These are phyloP conservation scores for Tylopilus vinaceipallidus DNA, from an alignment of 768 basidiomycete species.

Conservation along the genomic window DNA sequence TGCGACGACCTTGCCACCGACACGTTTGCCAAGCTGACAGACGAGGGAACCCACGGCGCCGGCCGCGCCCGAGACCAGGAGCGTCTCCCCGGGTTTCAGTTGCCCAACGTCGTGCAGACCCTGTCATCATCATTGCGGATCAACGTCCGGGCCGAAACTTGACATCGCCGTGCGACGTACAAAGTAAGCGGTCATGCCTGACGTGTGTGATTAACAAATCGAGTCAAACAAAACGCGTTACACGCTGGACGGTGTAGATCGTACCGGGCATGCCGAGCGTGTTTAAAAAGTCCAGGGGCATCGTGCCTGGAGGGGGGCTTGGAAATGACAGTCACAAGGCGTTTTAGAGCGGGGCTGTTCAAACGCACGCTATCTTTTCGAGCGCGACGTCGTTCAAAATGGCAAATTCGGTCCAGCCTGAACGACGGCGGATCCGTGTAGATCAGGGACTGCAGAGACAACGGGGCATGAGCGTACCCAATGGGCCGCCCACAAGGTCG, in stretches of 20 bases:
- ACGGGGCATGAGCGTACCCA: slow-evolving; percentile 45
- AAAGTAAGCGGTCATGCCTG: slow-evolving; percentile 88
- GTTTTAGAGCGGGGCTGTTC: background rate
- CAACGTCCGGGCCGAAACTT: background rate
- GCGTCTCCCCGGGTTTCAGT: slow-evolving; percentile 79
- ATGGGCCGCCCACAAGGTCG: slow-evolving; percentile 61
- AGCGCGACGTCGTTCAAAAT: slow-evolving; percentile 54
- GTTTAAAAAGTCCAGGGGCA: slow-evolving; percentile 77
- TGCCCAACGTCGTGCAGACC: slow-evolving; percentile 80
- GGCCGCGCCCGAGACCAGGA: slow-evolving; percentile 88
- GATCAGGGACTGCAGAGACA: background rate
- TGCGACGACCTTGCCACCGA: slow-evolving; percentile 80
- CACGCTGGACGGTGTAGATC: slow-evolving; percentile 18
- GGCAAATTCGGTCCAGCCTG: slow-evolving; percentile 80
- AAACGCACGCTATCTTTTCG: slow-evolving; percentile 54
- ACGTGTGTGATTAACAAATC: background rate
- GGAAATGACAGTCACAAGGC: background rate
- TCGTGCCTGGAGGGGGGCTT: slow-evolving; percentile 58
- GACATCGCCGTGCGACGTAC: slow-evolving; percentile 42
- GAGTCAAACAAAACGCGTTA: background rate
- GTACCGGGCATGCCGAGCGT: slow-evolving; percentile 72
- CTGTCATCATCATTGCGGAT: slow-evolving; percentile 36
- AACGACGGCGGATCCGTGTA: background rate
- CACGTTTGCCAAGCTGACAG: slow-evolving; percentile 80
- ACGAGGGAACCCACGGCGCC: slow-evolving; percentile 84